Conservation (phyloP, 805 yeast species). For the Metschnikowia aberdeeniae region DNA sequence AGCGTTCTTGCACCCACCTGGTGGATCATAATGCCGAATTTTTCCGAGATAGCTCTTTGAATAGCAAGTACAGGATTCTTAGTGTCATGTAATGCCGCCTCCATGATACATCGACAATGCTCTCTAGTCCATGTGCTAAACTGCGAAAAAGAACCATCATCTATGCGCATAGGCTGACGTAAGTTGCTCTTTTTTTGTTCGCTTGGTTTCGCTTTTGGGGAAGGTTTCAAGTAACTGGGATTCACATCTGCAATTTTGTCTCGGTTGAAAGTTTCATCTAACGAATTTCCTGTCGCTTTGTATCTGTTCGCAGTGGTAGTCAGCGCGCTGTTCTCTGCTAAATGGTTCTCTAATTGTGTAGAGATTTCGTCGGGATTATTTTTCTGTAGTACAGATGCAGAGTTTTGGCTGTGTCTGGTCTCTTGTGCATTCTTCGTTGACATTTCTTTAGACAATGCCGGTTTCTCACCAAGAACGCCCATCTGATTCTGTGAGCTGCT, state of each 20-base stretch:
- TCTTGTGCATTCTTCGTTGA: too few relatives aligned
- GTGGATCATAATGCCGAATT: slow-evolving; percentile 7
- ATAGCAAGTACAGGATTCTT: slow-evolving; percentile 6
- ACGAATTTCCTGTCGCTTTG: not conserved
- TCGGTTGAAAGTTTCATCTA: not conserved
- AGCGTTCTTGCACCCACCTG: slow-evolving; percentile 15
- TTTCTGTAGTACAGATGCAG: too few relatives aligned
- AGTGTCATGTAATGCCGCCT: slow-evolving; percentile 8
- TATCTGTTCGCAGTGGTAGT: too few relatives aligned
- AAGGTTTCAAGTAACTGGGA: not conserved
- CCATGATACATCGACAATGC: slow-evolving; percentile 11
- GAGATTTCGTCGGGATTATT: too few relatives aligned
- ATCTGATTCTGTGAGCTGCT: too few relatives aligned
- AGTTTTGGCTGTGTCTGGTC: too few relatives aligned
- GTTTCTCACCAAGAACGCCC: too few relatives aligned
- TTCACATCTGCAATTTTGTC: too few relatives aligned
- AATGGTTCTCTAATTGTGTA: too few relatives aligned
- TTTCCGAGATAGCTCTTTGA: slow-evolving; percentile 6
- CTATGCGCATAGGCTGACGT: not conserved
- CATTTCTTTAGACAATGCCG: too few relatives aligned
- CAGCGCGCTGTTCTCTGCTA: too few relatives aligned
- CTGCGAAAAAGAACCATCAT: slow-evolving; percentile 3
- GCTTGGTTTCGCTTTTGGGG: not conserved
- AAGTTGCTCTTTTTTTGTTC: not conserved
- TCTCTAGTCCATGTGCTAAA: slow-evolving; percentile 15